Percentiles rank a stretch among this genome's conserved stretches.
Conservation (phyloP, 805 yeast genomes). For the Isabelozyma heimii region DNA sequence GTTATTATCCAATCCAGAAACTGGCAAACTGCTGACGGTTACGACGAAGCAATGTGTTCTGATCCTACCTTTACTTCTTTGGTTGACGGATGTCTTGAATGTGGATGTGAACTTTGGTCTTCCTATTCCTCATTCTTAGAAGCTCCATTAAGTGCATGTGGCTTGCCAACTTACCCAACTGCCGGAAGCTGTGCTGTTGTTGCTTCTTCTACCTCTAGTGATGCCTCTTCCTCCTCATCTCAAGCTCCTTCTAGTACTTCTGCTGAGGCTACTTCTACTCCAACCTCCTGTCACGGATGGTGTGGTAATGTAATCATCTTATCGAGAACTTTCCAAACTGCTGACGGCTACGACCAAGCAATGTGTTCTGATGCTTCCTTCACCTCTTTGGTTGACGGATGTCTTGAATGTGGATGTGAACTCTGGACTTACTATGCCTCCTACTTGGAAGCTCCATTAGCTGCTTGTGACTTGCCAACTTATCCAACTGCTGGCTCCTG, state of each 20-base stretch:
- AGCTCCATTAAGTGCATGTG: constrained; percentile 28
- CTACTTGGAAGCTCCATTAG: constrained; percentile 25
- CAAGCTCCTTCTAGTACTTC: constrained; percentile 16
- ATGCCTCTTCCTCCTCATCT: not conserved
- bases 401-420: constrained; percentile 42
- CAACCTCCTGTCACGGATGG: constrained; percentile 24
- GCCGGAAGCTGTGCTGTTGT: constrained; percentile 5
- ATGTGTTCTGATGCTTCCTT: constrained; percentile 25
- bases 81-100: constrained; percentile 32
- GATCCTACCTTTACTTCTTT: constrained; percentile 18
- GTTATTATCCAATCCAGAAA: not conserved
- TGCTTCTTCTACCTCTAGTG: not conserved
- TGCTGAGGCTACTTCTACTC: constrained; percentile 22
- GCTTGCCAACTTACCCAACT: constrained; percentile 25
- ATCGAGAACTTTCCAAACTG: not conserved
- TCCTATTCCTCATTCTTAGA: constrained; percentile 30
- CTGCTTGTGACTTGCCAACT: constrained; percentile 27
- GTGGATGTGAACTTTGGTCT: constrained; percentile 41
- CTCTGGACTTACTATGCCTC: constrained; percentile 34
- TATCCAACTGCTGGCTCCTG: constrained; percentile 21
- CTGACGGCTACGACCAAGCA: constrained; percentile 13
- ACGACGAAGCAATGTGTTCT: constrained; percentile 17
- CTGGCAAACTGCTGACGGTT: constrained; percentile 15
- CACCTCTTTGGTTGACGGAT: constrained; percentile 20
- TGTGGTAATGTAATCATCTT: constrained; percentile 8